phyloP scores from a whole-genome alignment of 805 yeast species.

The Allodekkera sacchari region DNA sequence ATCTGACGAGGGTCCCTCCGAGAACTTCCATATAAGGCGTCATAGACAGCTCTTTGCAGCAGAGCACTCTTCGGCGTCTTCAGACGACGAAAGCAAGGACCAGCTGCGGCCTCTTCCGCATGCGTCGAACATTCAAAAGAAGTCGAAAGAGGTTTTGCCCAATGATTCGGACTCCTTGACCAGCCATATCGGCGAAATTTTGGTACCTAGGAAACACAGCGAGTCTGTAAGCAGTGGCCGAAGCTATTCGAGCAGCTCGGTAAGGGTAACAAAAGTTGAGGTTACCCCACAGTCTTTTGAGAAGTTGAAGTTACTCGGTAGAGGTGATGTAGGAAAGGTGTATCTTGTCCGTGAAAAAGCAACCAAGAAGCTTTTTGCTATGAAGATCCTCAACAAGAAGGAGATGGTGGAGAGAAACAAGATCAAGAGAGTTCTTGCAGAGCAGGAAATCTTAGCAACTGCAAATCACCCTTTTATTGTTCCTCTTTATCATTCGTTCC shows the following conservation, averaged over 20 bases:
- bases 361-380: conserved; percentile 72
- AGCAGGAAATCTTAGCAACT: conserved; percentile 92
- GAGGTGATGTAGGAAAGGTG: conserved; percentile 97
- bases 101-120: no score
- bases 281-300: conserved; percentile 86
- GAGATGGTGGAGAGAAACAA: conserved; percentile 96
- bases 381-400: conserved; percentile 82
- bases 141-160: neutral
- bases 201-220: conserved; percentile 29
- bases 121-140: no score
- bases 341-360: conserved; percentile 80
- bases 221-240: conserved; percentile 34
- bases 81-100: no score
- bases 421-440: conserved; percentile 90
- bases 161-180: conserved; percentile 17
- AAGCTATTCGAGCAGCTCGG: conserved; percentile 67
- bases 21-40: no score
- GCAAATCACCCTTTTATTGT: conserved; percentile 97
- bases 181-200: conserved; percentile 30
- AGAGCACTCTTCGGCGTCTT: no score
- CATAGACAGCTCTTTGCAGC: no score
- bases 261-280: conserved; percentile 64
- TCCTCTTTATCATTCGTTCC: conserved; percentile 92
- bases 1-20: no score
- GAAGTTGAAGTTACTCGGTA: conserved; percentile 82